Conservation (phyloP, 129 eudicot species). For the Calendula officinalis region DNA sequence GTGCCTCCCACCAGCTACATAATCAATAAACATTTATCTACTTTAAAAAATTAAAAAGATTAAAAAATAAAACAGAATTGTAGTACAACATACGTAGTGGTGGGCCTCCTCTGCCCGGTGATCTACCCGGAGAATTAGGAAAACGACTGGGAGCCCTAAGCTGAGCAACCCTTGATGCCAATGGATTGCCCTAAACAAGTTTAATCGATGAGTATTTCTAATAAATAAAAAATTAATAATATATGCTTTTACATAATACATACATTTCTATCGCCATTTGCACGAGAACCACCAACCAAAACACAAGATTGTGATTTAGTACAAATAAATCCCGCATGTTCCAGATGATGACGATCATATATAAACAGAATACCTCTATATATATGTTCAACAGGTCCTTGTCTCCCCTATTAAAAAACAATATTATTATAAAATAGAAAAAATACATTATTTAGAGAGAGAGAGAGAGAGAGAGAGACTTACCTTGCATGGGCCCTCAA, state of each 20-base stretch:
- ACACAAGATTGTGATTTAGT: slow-evolving; percentile 78
- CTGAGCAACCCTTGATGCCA: slow-evolving; percentile 50
- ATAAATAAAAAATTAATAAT: neutral
- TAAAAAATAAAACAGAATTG: neutral
- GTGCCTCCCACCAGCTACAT: slow-evolving; percentile 74
- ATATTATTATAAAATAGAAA: neutral
- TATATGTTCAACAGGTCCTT: slow-evolving; percentile 90
- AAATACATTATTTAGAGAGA: neutral
- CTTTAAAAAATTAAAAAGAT: neutral
- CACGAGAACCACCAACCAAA: slow-evolving; percentile 79
- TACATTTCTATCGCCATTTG: slow-evolving; percentile 78
- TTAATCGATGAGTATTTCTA: neutral
- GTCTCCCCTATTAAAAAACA: slow-evolving; percentile 59
- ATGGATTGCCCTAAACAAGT: slow-evolving; percentile 50
- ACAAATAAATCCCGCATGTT: slow-evolving; percentile 96
- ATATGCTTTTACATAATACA: slow-evolving; percentile 12
- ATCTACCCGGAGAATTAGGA: slow-evolving; percentile 63
- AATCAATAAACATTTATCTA: neutral
- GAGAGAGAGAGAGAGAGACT: slow-evolving; percentile 5
- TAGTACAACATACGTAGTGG: slow-evolving; percentile 50
- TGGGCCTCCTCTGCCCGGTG: slow-evolving; percentile 59
- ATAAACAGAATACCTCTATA: slow-evolving; percentile 67
- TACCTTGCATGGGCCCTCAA: slow-evolving; percentile 80
- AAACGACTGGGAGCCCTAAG: slow-evolving; percentile 53
- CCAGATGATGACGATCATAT: slow-evolving; percentile 89